phyloP scores from a whole-genome alignment of 2,329 filamentous ascomycete species.

The Fusarium tanahbumbuense region DNA sequence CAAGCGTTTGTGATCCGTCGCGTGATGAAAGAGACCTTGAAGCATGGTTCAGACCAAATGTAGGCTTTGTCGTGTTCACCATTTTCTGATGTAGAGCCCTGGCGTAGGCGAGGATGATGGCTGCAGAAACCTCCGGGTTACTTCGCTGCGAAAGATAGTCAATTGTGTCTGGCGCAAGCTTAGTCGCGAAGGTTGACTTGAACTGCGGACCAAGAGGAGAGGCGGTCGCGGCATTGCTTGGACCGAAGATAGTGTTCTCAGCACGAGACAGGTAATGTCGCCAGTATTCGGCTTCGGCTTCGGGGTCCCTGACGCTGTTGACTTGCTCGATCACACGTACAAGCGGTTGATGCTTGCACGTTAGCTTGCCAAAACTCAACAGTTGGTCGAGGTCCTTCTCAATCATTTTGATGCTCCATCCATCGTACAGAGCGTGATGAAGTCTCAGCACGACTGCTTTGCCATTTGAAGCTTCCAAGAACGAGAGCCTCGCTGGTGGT shows the following conservation, averaged over 20 bases:
- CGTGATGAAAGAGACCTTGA: conserved; percentile 12
- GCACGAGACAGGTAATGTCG: neutral
- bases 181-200: neutral
- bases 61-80: neutral
- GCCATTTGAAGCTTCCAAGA: conserved; percentile 1
- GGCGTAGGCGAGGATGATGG: conserved; percentile 11
- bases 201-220: neutral
- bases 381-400: neutral
- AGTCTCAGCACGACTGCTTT: conserved; percentile 25
- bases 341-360: neutral
- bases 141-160: neutral
- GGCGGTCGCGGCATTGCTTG: fast-evolving
- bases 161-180: fast-evolving
- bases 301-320: neutral
- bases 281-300: conserved; percentile 9
- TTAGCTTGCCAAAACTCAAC: fast-evolving
- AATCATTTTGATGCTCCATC: conserved; percentile 31
- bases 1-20: conserved; percentile 4
- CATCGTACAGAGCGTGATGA: conserved; percentile 26
- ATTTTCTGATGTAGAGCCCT: neutral
- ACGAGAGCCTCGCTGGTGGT: neutral
- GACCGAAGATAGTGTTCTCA: neutral
- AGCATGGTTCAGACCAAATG: conserved; percentile 22
- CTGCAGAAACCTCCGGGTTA: neutral
- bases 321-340: neutral